Percentiles rank a stretch among this genome's conserved stretches.
phyloP scores from a whole-genome alignment of 768 basidiomycete species.

The Pleurotus tuoliensis region DNA sequence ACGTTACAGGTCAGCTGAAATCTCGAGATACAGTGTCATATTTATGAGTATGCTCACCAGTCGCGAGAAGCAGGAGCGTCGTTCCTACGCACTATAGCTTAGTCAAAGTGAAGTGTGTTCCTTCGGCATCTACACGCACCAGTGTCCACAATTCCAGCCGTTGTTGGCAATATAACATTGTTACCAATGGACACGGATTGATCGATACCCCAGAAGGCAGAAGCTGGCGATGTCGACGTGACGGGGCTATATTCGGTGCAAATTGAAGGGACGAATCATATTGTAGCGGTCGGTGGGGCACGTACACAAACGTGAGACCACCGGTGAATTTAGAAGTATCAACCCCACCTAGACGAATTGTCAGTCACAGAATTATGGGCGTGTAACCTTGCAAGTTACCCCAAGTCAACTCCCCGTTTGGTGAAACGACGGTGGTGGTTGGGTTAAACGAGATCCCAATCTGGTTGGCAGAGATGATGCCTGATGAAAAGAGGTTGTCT shows the following conservation, averaged over 20 bases:
- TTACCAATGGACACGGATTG: conserved; percentile 33
- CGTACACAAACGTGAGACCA: conserved; percentile 28
- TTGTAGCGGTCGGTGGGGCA: conserved; percentile 2
- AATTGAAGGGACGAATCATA: conserved; percentile 1
- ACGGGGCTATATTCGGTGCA: conserved; percentile 14
- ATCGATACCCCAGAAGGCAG: conserved; percentile 40
- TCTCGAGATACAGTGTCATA: background rate
- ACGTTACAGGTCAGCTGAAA: background rate
- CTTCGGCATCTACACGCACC: background rate
- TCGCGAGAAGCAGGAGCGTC: conserved; percentile 51
- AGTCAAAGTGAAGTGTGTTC: background rate
- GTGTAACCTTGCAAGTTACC: conserved; percentile 11
- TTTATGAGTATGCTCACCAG: conserved; percentile 13
- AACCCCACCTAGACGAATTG: conserved; percentile 18
- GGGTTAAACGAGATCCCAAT: conserved; percentile 38
- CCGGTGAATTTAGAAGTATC: conserved; percentile 24
- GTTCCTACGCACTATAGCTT: conserved; percentile 27
- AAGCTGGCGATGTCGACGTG: conserved; percentile 23
- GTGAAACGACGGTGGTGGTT: conserved; percentile 19
- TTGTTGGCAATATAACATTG: conserved; percentile 23
- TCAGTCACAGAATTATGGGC: background rate
- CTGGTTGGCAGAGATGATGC: conserved; percentile 21
- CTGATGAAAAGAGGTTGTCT: conserved; percentile 32
- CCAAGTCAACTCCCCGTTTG: conserved; percentile 17
- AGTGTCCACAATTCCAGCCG: conserved; percentile 40